Base-by-base conservation (phyloP, 768 basidiomycete genomes). In the Asterophora lycoperdoides region DNA sequence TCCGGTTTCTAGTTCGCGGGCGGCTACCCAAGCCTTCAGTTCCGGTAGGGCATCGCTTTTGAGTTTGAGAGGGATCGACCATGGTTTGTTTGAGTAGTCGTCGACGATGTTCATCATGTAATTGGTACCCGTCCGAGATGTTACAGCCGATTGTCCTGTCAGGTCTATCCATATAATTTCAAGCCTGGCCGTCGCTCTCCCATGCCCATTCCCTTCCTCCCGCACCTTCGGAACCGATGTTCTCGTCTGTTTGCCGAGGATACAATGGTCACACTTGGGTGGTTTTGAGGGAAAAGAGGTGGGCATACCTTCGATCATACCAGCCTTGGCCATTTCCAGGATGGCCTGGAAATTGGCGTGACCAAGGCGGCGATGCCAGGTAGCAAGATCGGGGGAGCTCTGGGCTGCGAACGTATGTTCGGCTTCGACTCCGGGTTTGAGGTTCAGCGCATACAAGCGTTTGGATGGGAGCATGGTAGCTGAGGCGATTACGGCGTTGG, bases 191-290 rank as follows among this genome's bases (percentile, higher is more conserved):
- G 44, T 60, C 10, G 66, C 65, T n/a, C n/a, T n/a, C 49, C 63
- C 56, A 41, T 29, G 29, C 29, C 29, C 29, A 5, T 64, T 29
- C 29, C 29, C 29, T 10, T 29, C 67, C 43, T 58, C 56, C 5
- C 60, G 28, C 13, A 49, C 48, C 49, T 64, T 65, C 0, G 68
- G 68, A n/a, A 73, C 63, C 5, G 63, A 55, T 5, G 52, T 55
- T 14, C 54, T 53, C 0, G 60, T 62, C 67, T 74, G 69, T 54
- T 74, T 73, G 6, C 71, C 69, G 32, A 64, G 60, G 23, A 72
- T 59, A 48, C 72, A 73, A 33, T 54, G 52, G 40, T 64, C 60
- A 58, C 67, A 70, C 45, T 56, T 61, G 2, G 58, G 48, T 1
- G 65, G 62, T 5, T 52, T 28, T 35, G 44, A 15, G 26, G 58